Percentiles rank a stretch among this genome's conserved stretches.
These are phyloP conservation scores for Apiotrichum laibachii DNA, from an alignment of 1,284 basidiomycete genomes.

Conservation along the genomic window DNA sequence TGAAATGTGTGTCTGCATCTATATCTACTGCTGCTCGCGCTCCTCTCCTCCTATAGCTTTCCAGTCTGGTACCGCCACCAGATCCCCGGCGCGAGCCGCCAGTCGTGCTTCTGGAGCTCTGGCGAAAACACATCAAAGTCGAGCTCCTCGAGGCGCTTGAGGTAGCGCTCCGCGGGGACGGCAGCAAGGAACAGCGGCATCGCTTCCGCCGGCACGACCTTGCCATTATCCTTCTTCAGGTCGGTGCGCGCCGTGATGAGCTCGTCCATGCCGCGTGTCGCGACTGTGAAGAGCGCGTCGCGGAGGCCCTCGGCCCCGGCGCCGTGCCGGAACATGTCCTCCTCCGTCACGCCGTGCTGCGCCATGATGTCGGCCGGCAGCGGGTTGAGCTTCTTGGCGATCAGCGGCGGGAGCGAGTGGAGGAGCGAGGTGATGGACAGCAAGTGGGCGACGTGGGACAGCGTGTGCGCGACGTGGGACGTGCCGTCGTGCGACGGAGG, in stretches of 20 bases:
- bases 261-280: conserved; percentile 86
- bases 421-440: conserved; percentile 60
- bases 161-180: conserved; percentile 70
- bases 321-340: conserved; percentile 76
- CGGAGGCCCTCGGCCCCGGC: conserved; percentile 56
- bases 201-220: conserved; percentile 60
- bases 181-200: conserved; percentile 76
- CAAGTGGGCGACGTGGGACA: conserved; percentile 53
- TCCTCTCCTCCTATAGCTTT: conserved; percentile 36
- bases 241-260: conserved; percentile 76
- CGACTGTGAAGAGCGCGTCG: conserved; percentile 81
- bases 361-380: conserved; percentile 82
- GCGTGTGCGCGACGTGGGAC: conserved; percentile 67
- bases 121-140: conserved; percentile 82
- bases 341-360: conserved; percentile 75
- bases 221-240: conserved; percentile 64
- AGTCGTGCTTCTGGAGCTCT: conserved; percentile 68
- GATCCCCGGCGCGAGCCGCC: conserved; percentile 80
- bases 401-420: conserved; percentile 64
- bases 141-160: conserved; percentile 68
- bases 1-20: too few species aligned
- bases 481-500: conserved; percentile 58
- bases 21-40: too few species aligned
- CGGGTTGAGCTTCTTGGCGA: conserved; percentile 73
- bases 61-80: conserved; percentile 63